A percentile compares a stretch with the other conserved stretches of the same genome.
These are phyloP conservation scores for Scutellaria minor DNA, from an alignment of 257 asterid species.

Conservation along the genomic window DNA sequence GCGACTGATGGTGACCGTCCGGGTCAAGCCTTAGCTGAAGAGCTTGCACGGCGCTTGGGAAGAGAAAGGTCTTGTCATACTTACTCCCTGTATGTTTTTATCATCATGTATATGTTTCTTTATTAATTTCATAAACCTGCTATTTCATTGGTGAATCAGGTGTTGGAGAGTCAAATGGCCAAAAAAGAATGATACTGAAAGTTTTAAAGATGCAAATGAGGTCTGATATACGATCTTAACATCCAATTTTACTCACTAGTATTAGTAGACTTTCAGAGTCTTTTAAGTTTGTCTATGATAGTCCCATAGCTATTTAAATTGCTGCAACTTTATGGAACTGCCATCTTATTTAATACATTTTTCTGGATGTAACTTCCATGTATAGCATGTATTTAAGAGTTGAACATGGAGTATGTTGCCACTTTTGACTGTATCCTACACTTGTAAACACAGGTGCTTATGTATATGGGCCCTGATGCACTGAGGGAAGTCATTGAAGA, in stretches of 20 bases:
- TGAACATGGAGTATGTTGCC: background rate
- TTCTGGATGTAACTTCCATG: conserved; percentile 6
- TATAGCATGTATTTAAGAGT: background rate
- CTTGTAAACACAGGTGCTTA: conserved; percentile 70
- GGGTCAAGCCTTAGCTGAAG: conserved; percentile 98
- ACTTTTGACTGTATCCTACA: conserved; percentile 16
- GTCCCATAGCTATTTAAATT: background rate
- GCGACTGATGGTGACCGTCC: conserved; percentile 97
- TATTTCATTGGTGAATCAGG: conserved; percentile 54
- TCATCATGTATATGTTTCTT: conserved; percentile 15
- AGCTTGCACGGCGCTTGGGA: conserved; percentile 97
- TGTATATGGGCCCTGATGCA: conserved; percentile 83
- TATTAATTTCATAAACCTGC: conserved; percentile 17
- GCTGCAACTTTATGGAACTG: conserved; percentile 13
- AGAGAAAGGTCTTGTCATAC: conserved; percentile 72
- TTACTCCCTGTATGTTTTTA: conserved; percentile 1
- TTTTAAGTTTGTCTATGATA: too few relatives aligned
- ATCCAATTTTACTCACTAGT: background rate
- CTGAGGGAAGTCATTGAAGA: conserved; percentile 74
- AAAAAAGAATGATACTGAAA: conserved; percentile 60
- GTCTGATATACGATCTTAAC: conserved; percentile 43
- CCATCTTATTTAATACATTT: background rate
- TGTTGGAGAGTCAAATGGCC: conserved; percentile 99
- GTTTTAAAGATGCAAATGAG: conserved; percentile 97
- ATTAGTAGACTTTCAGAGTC: background rate